Base-by-base conservation (phyloP, 371 early-diverging fungal species). In the Apophysomyces elegans region DNA sequence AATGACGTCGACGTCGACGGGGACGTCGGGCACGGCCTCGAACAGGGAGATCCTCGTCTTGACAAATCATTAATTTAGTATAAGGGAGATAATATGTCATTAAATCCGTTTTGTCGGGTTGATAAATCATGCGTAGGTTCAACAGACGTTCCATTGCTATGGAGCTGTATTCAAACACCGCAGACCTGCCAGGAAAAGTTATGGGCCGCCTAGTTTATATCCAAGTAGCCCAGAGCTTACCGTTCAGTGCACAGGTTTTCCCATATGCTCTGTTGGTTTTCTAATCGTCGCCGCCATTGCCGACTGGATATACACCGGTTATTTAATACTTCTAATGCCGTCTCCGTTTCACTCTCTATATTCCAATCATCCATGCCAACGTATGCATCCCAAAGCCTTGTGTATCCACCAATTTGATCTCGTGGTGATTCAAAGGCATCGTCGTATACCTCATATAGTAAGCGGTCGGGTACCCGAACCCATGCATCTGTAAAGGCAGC, bases 31-130 rank as follows among this genome's bases (percentile, higher is more conserved):
- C 61, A 41, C 64, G 44, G 37, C 68, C 62, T 60, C 66, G 68
- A 14, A 58, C 56, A 37, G 61, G 61, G n/a, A 70, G 36, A n/a
- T 58, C 68, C 59, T 65, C 65, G 39, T 71, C 71, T n/a, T 71
- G 54, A 2, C 36, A 13, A 56, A 69, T 66, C 46, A 75, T 56
- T 26, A 65, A 61, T 60, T 69, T 63, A 43, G 69, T 71, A 32
- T 58, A 7, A 21, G 75, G 75, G 61, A 71, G 41, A 56, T 75
- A 75, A 37, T 75, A 66, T 21, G 56, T 54, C 60, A 62, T 65
- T 8, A 50, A n/a, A 18, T n/a, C n/a, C 0, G n/a, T 26, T 21
- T 21, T 50, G 21, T 50, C 21, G 9, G 54, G 54, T 21, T 50
- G 54, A 50, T 50, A 50, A 6, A 50, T 21, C 54, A 50, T 21